Percentiles rank a stretch among this genome's conserved stretches.
These are phyloP conservation scores for Xanthoconium stramineum DNA, from an alignment of 768 basidiomycete genomes.

Conservation along the genomic window DNA sequence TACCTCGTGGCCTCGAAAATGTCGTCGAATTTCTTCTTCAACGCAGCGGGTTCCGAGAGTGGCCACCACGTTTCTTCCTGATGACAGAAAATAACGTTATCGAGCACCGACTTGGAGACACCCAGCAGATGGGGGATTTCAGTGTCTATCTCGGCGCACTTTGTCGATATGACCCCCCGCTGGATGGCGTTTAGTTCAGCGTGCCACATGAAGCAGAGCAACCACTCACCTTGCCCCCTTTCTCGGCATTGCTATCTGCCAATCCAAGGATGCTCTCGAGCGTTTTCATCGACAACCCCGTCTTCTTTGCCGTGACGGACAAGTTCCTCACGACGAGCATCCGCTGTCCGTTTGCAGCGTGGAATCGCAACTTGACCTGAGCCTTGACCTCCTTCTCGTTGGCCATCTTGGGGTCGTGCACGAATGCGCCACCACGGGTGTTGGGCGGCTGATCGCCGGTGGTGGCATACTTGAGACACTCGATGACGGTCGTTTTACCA, in stretches of 20 bases:
- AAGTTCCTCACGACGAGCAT: conserved; percentile 92
- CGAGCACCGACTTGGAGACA: conserved; percentile 96
- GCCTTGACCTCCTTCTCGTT: conserved; percentile 99
- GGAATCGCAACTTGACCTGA: conserved; percentile 92
- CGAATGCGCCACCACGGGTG: conserved; percentile 96
- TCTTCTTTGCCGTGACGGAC: conserved; percentile 93
- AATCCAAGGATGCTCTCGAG: conserved; percentile 85
- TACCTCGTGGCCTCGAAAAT: conserved; percentile 98
- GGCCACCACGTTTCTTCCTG: conserved; percentile 99
- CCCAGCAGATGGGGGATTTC: conserved; percentile 93
- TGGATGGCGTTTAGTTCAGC: conserved; percentile 29
- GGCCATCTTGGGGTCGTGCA: conserved; percentile 99
- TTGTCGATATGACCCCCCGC: conserved; percentile 91
- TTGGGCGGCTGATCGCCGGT: conserved; percentile 98
- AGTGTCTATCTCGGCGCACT: conserved; percentile 93
- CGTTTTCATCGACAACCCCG: conserved; percentile 94
- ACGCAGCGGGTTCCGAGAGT: conserved; percentile 77
- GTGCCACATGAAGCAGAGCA: too few species aligned
- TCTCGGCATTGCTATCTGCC: conserved; percentile 62
- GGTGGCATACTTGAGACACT: conserved; percentile 98
- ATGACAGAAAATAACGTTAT: conserved; percentile 99
- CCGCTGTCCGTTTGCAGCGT: conserved; percentile 80
- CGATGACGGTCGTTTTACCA: conserved; percentile 98
- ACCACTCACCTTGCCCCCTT: conserved; percentile 65
- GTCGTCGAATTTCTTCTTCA: conserved; percentile 99